A percentile compares a stretch with the other conserved stretches of the same genome.
phyloP scores from a whole-genome alignment of 2,329 filamentous ascomycete species.

The Aspergillus fijiensis region DNA sequence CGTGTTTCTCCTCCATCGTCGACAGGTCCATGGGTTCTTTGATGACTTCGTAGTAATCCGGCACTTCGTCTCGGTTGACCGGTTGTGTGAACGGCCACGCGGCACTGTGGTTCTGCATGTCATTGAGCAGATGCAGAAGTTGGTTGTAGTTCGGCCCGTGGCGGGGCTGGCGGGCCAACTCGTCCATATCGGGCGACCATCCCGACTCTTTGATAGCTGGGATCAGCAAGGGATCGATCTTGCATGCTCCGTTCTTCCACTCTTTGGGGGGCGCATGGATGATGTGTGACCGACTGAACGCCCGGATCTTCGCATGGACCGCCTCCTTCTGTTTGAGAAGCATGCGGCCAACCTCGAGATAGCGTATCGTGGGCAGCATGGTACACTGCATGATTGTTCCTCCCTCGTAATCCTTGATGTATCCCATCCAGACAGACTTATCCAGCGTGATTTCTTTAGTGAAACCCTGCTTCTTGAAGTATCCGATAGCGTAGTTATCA shows the following conservation, averaged over 20 bases:
- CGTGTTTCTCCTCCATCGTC: slow-evolving; percentile 94
- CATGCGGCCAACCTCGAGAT: slow-evolving; percentile 90
- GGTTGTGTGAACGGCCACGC: slow-evolving; percentile 95
- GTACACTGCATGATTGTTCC: slow-evolving; percentile 99
- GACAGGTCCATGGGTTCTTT: slow-evolving; percentile 95
- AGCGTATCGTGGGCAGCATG: slow-evolving; percentile 92
- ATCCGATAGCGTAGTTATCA: slow-evolving; percentile 97
- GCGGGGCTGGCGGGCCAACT: slow-evolving; percentile 87
- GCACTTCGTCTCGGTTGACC: slow-evolving; percentile 91
- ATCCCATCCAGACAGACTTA: slow-evolving; percentile 93
- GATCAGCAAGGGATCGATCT: slow-evolving; percentile 83
- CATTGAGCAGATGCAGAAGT: slow-evolving; percentile 86
- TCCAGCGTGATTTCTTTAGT: slow-evolving; percentile 97
- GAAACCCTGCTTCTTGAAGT: slow-evolving; percentile 99
- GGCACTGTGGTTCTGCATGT: slow-evolving; percentile 88
- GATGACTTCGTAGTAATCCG: slow-evolving; percentile 99
- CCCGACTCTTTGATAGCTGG: slow-evolving; percentile 86
- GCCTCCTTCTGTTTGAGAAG: slow-evolving; percentile 95
- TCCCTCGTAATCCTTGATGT: slow-evolving; percentile 99
- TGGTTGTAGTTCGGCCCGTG: slow-evolving; percentile 97
- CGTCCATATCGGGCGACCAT: slow-evolving; percentile 98
- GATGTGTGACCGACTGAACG: slow-evolving; percentile 83
- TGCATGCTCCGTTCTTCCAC: slow-evolving; percentile 72
- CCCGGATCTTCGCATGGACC: slow-evolving; percentile 90
- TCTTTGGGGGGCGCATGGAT: slow-evolving; percentile 81